A percentile compares a stretch with the other conserved stretches of the same genome.
These are phyloP conservation scores for Corinectria fuckeliana DNA, from an alignment of 2,329 filamentous ascomycete genomes.

Conservation along the genomic window DNA sequence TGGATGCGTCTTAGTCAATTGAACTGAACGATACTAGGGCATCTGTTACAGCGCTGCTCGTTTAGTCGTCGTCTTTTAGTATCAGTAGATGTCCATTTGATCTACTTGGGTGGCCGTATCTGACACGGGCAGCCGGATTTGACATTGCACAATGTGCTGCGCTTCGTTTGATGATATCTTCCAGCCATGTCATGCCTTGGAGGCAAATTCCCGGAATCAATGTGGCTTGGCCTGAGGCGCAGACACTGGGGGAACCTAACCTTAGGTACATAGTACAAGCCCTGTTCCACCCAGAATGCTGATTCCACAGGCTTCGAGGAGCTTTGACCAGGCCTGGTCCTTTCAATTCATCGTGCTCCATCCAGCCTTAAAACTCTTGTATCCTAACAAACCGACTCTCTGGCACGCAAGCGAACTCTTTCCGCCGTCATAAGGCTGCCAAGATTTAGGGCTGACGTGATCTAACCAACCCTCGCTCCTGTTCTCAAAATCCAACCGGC, in stretches of 20 bases:
- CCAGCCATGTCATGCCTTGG: not conserved
- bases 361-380: not conserved
- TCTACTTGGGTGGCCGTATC: not conserved
- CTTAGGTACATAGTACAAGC: no score
- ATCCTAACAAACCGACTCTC: constrained; percentile 3
- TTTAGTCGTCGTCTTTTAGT: not conserved
- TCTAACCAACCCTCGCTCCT: no score
- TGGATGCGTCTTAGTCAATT: no score
- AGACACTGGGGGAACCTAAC: not conserved
- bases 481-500: not conserved
- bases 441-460: not conserved
- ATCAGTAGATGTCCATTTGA: not conserved
- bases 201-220: not conserved
- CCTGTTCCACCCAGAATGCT: not conserved
- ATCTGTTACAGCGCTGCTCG: not conserved
- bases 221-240: constrained; percentile 12
- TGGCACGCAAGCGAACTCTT: constrained; percentile 2
- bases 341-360: constrained; percentile 1
- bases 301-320: constrained; percentile 14
- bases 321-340: constrained; percentile 5
- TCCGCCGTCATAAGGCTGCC: not conserved
- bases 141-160: not conserved
- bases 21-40: no score
- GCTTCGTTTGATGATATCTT: no score
- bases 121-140: not conserved